Evolutionary conservation across 2,329 filamentous ascomycete species (phyloP).

Genomic region (Phialocephala sp.): DNA sequence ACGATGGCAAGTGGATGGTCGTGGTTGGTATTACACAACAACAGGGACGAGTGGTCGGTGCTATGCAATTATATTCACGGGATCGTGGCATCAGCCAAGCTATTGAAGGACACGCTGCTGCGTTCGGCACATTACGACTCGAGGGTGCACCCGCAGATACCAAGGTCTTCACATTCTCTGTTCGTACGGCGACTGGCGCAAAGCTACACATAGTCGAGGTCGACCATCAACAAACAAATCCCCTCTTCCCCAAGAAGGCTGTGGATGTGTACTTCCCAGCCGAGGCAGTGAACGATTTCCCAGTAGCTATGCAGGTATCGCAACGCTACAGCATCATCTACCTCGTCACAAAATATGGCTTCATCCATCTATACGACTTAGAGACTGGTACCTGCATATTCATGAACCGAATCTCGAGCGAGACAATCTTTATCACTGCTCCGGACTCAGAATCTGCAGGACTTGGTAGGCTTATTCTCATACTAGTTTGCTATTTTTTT

Average conservation of each 20-base stretch:
- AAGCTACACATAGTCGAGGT: conserved; percentile 99
- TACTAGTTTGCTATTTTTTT: too few relatives aligned
- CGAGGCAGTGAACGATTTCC: conserved; percentile 96
- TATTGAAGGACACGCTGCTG: conserved; percentile 95
- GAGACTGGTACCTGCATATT: conserved; percentile 96
- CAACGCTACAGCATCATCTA: conserved; percentile 97
- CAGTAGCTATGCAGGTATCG: conserved; percentile 96
- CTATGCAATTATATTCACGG: conserved; percentile 96
- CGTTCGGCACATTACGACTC: conserved; percentile 87
- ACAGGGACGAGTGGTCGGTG: conserved; percentile 89
- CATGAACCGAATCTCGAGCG: conserved; percentile 99
- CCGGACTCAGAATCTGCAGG: conserved; percentile 83
- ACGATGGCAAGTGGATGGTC: conserved; percentile 97
- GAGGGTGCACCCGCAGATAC: conserved; percentile 90
- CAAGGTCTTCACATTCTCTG: conserved; percentile 96
- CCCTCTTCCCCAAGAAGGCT: conserved; percentile 90
- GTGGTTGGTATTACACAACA: conserved; percentile 95
- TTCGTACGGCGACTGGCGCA: conserved; percentile 84
- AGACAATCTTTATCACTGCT: conserved; percentile 97
- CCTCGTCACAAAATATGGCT: conserved; percentile 97
- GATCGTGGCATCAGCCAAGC: conserved; percentile 97
- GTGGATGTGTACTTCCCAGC: conserved; percentile 98
- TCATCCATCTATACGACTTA: conserved; percentile 97
- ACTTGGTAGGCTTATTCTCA: conserved; percentile 50
- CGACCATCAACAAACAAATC: conserved; percentile 89